These are phyloP conservation scores for Pythium sp. DNA, from an alignment of 352 stramenopile species.

Conservation along the genomic window DNA sequence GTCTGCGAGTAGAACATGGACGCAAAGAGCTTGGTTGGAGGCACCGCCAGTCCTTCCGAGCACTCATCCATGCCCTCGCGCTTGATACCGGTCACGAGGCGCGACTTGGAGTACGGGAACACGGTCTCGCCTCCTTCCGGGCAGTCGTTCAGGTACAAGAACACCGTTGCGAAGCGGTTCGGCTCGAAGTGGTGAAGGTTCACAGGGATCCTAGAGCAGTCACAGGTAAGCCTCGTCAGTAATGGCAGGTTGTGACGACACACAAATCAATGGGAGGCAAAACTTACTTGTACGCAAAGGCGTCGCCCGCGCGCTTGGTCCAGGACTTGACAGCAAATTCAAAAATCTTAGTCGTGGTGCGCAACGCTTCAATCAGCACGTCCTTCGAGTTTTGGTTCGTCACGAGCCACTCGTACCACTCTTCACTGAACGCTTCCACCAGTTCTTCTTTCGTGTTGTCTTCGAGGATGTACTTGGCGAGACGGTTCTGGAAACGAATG, in stretches of 20 bases:
- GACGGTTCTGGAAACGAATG: constrained; percentile 52
- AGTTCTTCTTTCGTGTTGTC: constrained; percentile 45
- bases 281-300: constrained; percentile 42
- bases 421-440: constrained; percentile 25
- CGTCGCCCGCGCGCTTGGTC: constrained; percentile 40
- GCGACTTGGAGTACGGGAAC: constrained; percentile 83
- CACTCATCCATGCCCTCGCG: constrained; percentile 65
- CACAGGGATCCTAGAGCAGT: constrained; percentile 28
- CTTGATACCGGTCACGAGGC: constrained; percentile 52
- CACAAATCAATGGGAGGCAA: neutral
- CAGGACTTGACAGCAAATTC: constrained; percentile 44
- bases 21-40: constrained; percentile 58
- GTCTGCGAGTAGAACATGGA: constrained; percentile 76
- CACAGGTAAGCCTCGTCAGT: too few relatives aligned
- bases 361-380: constrained; percentile 47
- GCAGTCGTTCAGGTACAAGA: constrained; percentile 95
- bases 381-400: constrained; percentile 46
- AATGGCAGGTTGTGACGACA: too few relatives aligned
- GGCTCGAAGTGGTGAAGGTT: constrained; percentile 61
- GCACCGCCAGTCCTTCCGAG: constrained; percentile 60
- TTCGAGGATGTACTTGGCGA: constrained; percentile 46
- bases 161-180: constrained; percentile 94
- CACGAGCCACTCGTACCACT: constrained; percentile 52
- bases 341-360: constrained; percentile 34
- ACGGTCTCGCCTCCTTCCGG: constrained; percentile 92